Percentiles rank a stretch among this genome's conserved stretches.
Conservation (phyloP, 441 rosid genomes). For the Jatropha podagrica region DNA sequence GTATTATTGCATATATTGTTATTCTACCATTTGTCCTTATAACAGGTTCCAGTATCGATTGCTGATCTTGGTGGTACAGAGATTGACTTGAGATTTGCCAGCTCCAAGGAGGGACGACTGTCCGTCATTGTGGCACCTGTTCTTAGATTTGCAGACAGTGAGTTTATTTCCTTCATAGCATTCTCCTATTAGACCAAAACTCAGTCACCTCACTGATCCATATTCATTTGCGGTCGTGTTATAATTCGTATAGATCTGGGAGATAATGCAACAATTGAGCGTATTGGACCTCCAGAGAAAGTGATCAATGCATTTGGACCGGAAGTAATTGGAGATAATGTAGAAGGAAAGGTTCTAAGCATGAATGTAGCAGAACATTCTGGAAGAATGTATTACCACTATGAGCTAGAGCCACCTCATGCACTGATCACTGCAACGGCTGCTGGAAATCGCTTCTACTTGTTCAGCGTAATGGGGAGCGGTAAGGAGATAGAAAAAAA, state of each 20-base stretch:
- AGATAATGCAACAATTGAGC: constrained; percentile 61
- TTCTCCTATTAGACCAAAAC: background rate
- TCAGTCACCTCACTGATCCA: background rate
- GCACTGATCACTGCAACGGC: constrained; percentile 90
- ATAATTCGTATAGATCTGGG: constrained; percentile 54
- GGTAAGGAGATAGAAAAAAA: constrained; percentile 37
- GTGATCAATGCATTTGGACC: constrained; percentile 93
- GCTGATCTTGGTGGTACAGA: constrained; percentile 98
- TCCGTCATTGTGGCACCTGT: constrained; percentile 93
- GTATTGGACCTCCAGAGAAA: constrained; percentile 81
- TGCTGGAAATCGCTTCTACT: constrained; percentile 88
- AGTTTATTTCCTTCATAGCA: constrained; percentile 24
- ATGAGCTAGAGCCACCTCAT: constrained; percentile 92
- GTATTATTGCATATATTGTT: background rate
- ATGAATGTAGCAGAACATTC: constrained; percentile 59
- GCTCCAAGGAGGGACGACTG: constrained; percentile 77
- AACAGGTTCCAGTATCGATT: constrained; percentile 89
- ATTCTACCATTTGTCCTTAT: background rate
- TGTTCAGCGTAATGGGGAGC: constrained; percentile 70
- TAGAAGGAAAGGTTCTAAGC: constrained; percentile 84
- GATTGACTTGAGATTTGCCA: constrained; percentile 88
- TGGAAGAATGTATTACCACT: constrained; percentile 81
- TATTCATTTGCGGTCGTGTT: background rate
- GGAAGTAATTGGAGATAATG: constrained; percentile 84
- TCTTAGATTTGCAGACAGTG: constrained; percentile 84